Evolutionary conservation across 73 alveolate genomes (phyloP), one percentile per base, ranked within the genome.

Genomic region (Tetrahymena borealis): DNA sequence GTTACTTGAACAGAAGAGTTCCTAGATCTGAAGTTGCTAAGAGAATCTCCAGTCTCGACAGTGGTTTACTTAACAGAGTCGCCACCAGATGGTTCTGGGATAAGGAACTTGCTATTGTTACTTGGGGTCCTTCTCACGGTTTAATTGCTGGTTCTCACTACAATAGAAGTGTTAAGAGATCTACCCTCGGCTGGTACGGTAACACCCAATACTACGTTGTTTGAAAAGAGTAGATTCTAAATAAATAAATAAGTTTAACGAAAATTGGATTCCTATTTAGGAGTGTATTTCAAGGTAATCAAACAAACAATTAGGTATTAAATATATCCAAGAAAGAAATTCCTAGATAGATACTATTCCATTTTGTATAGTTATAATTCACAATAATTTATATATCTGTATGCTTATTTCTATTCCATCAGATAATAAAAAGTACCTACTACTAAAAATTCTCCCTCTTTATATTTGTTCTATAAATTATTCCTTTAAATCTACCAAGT

Each of bases 21-120:
- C 97, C 97, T 37, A 94, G 98, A 96, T 78, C 96, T 32, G 99
- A 97, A 91, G 85, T 94, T 91, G 99, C 99, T 28, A 90, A 93
- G 94, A 96, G 98, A 94, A 95, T 96, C 42, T 94, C 98, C 32
- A 95, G 94, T 20, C 78, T 96, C 38, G 97, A 94, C 78, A 79
- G 91, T 39, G 95, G 95, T n/a, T 85, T 78, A 40, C 39, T 93
- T 32, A 93, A 78, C 33, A 93, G 95, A 93, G 95, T 42, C 36
- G 95, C 95, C 40, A 78, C 93, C 10, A 93, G 95, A 93, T 85
- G 78, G 36, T 93, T 93, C 91, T 93, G 93, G 93, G 95, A 93
- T 93, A 93, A 93, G 42, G 95, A 93, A 79, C 90, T 93, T 39
- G 90, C 95, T 85, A 92, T 93, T 40, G 95, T 93, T 32, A 79